These are phyloP conservation scores for Apiospora marii DNA, from an alignment of 2,329 filamentous ascomycete species.

Conservation along the genomic window DNA sequence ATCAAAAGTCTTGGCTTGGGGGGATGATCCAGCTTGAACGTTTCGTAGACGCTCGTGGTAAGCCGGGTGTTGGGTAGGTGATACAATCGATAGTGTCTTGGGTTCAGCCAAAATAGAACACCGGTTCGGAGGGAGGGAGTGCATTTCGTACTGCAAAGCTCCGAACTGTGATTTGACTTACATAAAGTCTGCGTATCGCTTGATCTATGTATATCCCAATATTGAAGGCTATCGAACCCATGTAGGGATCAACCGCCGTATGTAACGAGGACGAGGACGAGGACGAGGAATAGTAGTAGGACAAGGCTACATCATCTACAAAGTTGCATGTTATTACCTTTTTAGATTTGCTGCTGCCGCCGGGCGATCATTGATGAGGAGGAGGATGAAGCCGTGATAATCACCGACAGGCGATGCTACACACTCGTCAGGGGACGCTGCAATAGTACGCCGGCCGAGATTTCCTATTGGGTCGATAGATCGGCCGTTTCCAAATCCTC, in stretches of 20 bases:
- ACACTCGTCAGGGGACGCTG: constrained; percentile 2
- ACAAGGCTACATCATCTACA: neutral
- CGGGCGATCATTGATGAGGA: constrained; percentile 31
- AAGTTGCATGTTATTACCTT: neutral
- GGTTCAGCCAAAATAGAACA: constrained; percentile 19
- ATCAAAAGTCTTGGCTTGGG: constrained; percentile 8
- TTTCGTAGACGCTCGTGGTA: constrained; percentile 14
- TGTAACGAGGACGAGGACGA: neutral
- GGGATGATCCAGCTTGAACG: constrained; percentile 19
- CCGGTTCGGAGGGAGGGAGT: neutral
- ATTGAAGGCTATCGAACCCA: neutral
- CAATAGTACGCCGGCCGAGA: constrained; percentile 30
- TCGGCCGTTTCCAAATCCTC: constrained; percentile 27
- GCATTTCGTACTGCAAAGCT: neutral
- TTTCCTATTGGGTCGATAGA: constrained; percentile 32
- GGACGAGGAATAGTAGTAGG: neutral
- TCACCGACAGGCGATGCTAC: constrained; percentile 21
- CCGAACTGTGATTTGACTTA: neutral
- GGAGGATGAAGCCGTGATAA: constrained; percentile 10
- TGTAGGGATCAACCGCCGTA: neutral
- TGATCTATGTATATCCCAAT: constrained; percentile 5
- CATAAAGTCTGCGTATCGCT: constrained; percentile 1
- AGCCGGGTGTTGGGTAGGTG: neutral
- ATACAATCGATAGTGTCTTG: constrained; percentile 17
- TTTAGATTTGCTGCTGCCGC: constrained; percentile 20